Evolutionary conservation across 1,284 basidiomycete genomes (phyloP), one percentile per base, ranked within the genome.

Genomic region (Ceratobasidium sp.): DNA sequence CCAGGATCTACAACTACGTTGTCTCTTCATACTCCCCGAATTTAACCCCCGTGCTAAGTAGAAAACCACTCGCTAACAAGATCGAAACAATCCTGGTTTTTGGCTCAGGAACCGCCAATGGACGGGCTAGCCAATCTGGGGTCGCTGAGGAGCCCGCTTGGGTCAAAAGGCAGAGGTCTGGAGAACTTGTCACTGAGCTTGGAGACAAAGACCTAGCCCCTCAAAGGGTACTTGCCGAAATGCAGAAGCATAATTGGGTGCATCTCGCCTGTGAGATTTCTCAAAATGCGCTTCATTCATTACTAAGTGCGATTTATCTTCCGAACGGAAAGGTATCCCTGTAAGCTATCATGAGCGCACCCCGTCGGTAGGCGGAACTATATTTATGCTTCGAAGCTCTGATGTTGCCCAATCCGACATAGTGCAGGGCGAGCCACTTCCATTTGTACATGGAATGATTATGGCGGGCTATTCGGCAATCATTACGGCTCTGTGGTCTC

Each of bases 361-460:
- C 49, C 9, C 51, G 46, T 23, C 23, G 39, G 10, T 9, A 18
- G 4, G 33, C 33, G 9, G 72, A 44, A 3, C 13, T 76, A 10
- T 49, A 33, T 49, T 2, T 66, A 53, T n/a, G 20, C 61, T 3
- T 66, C 60, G 26, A 12, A 39, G 18, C 28, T n/a, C n/a, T 53
- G 61, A 28, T 33, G 61, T 58, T 46, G 56, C 49, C 6, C 67
- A 72, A 23, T 79, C 77, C 46, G 33, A 60, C 20, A 69, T 64
- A 1, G 60, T 76, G 40, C 60, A 63, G 9, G 79, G 66, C 28
- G 77, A 81, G 56, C 46, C 67, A 2, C 61, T 81, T 15, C 77
- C 78, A 23, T 33, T 81, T 10, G 77, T 72, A 1, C 28, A 67
- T 3, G 66, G 79, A 10, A 76, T 81, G 77, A 55, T 81, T 7